Evolutionary conservation across 805 yeast genomes (phyloP), one percentile per base, ranked within the genome.

Genomic region (Hemisphaericaspora nanyangensis): DNA sequence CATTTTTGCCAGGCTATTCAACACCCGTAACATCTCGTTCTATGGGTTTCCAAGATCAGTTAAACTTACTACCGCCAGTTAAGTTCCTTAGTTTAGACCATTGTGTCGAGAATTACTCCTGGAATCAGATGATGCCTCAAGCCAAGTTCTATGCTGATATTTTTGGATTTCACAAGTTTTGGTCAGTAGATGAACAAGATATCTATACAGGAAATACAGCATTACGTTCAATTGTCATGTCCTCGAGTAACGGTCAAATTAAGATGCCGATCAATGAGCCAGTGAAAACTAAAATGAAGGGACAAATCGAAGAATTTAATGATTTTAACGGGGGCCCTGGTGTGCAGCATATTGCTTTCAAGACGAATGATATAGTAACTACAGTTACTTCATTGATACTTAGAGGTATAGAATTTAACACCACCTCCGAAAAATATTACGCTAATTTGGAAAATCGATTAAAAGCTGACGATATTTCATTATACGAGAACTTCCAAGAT

Each of bases 261-360:
- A 84, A 85, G 56, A 80, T 87, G 79, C 95, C 95, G 12, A 75
- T 87, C 35, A 87, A 86, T 58, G 95, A 87, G 58, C 95, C 96
- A 0, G 91, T 88, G 0, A 56, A 65, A 35, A 87, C 90, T 1
- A 56, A 65, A 30, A 73, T 74, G 54, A 77, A 70, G 52, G 80
- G 90, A 3, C 95, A 87, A 54, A 82, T 87, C 43, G 95, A 86
- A 58, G 96, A 87, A 58, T 87, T 82, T 54, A 60, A 82, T 46
- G 83, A 80, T 37, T 87, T 68, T 52, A 73, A 85, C 56, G 76
- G 76, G 34, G 95, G 95, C 0, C 84, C 95, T 0, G 95, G 95
- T 3, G 76, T 88, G 26, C 95, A 87, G 61, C 95, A 87, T 54
- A 65, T 87, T 51, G 95, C 95, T 0, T 56, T 87, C 17, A 60